These are phyloP conservation scores for Poronia punctata DNA, from an alignment of 495 filamentous ascomycete genomes.

Conservation along the genomic window DNA sequence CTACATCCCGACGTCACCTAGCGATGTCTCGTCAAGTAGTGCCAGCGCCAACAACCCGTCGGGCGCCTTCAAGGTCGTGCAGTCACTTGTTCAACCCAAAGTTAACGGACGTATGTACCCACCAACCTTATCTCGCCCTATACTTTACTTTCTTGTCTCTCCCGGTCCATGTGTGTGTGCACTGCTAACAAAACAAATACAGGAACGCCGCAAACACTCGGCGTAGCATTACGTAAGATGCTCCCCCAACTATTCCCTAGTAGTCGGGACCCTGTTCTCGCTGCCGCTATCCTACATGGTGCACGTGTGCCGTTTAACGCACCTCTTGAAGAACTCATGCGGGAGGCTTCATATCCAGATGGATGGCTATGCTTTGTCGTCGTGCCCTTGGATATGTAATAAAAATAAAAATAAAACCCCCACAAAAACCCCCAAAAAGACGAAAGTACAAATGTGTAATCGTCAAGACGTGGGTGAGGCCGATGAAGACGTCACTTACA, in stretches of 20 bases:
- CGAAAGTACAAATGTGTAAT: not conserved
- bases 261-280: conserved; percentile 75
- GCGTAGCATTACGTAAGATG: conserved; percentile 66
- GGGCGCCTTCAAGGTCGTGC: conserved; percentile 60
- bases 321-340: conserved; percentile 77
- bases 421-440: not conserved
- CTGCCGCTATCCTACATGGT: conserved; percentile 86
- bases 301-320: conserved; percentile 75
- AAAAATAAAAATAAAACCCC: too few relatives aligned
- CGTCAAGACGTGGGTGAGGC: too few relatives aligned
- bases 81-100: conserved; percentile 53
- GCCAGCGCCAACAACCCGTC: conserved; percentile 27
- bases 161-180: not conserved
- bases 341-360: conserved; percentile 78
- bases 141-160: not conserved
- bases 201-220: conserved; percentile 63
- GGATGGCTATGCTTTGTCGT: conserved; percentile 87
- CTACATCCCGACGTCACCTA: conserved; percentile 71
- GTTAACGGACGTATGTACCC: conserved; percentile 29
- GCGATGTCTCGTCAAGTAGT: conserved; percentile 27
- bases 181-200: conserved; percentile 2
- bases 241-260: conserved; percentile 84
- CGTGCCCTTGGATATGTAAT: conserved; percentile 31
- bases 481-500: too few relatives aligned
- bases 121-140: not conserved